A percentile compares a stretch with the other conserved stretches of the same genome.
Conservation (phyloP, 2,329 filamentous ascomycete species). For the Diaporthe amygdali region DNA sequence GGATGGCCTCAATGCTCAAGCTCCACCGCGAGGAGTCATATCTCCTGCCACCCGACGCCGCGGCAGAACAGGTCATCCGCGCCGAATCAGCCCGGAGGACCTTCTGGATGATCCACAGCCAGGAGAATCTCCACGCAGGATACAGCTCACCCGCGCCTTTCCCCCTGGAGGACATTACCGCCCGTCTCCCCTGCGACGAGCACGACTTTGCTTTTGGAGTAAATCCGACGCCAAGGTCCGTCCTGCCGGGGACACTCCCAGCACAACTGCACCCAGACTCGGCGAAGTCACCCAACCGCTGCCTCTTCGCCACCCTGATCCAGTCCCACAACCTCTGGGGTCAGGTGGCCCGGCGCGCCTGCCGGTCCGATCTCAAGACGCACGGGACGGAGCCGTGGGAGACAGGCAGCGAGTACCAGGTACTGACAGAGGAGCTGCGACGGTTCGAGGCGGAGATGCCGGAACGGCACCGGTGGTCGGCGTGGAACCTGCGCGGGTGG, state of each 20-base stretch:
- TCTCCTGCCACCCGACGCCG: slow-evolving; percentile 29
- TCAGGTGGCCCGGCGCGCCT: slow-evolving; percentile 37
- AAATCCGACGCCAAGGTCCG: slow-evolving; percentile 35
- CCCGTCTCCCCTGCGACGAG: slow-evolving; percentile 41
- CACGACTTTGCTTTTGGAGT: slow-evolving; percentile 43
- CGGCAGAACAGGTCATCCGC: slow-evolving; percentile 36
- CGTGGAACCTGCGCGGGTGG: slow-evolving; percentile 43
- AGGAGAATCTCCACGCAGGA: slow-evolving; percentile 43
- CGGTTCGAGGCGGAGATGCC: slow-evolving; percentile 38
- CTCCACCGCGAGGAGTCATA: slow-evolving; percentile 44
- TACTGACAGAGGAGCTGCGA: slow-evolving; percentile 28
- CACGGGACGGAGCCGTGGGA: slow-evolving; percentile 30
- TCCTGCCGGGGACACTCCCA: slow-evolving; percentile 38
- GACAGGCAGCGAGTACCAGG: slow-evolving; percentile 31
- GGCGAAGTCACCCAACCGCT: slow-evolving; percentile 31
- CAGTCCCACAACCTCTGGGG: slow-evolving; percentile 45
- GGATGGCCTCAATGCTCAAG: slow-evolving; percentile 40
- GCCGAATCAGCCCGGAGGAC: slow-evolving; percentile 40
- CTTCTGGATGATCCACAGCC: slow-evolving; percentile 44
- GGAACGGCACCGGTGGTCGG: slow-evolving; percentile 37
- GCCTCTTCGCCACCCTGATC: slow-evolving; percentile 43
- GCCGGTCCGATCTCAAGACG: slow-evolving; percentile 25
- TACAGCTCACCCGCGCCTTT: slow-evolving; percentile 39
- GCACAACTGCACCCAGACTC: slow-evolving; percentile 33
- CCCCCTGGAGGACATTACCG: slow-evolving; percentile 40